These are phyloP conservation scores for Pseudisothecium myosuroides DNA, from an alignment of 225 moss, liverwort and hornwort species.

Conservation along the genomic window DNA sequence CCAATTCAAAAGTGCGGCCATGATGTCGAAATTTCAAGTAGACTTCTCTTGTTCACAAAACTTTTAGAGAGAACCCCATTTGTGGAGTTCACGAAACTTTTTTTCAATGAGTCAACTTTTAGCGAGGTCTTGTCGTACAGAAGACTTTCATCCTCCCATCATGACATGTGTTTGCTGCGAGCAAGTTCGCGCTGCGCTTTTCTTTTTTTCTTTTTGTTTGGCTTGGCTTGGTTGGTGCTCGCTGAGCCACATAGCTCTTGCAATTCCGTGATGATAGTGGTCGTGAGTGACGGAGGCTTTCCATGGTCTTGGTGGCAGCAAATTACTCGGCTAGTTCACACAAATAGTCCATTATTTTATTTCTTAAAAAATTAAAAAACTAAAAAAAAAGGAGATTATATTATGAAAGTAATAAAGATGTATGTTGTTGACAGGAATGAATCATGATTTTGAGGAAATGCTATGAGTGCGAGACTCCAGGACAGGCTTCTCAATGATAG, in stretches of 20 bases:
- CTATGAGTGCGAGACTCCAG: not conserved
- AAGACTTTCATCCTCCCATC: not conserved
- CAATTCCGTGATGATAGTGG: not conserved
- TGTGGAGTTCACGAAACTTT: not conserved
- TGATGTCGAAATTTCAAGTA: not conserved
- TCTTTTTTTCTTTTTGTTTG: too few relatives aligned
- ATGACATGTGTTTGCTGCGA: fast-evolving
- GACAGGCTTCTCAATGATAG: not conserved
- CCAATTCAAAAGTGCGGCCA: not conserved
- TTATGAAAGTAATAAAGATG: not conserved
- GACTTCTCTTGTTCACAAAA: not conserved
- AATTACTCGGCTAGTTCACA: not conserved
- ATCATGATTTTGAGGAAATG: not conserved
- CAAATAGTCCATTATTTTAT: not conserved
- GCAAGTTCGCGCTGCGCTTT: not conserved
- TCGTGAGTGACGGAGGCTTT: too few relatives aligned
- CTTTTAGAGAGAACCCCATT: too few relatives aligned
- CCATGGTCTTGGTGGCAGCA: not conserved
- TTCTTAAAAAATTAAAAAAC: too few relatives aligned
- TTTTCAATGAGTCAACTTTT: not conserved
- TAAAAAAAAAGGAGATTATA: not conserved
- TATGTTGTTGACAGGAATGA: not conserved
- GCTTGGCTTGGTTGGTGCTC: not conserved
- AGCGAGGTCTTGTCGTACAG: too few relatives aligned
- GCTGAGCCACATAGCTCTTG: not conserved